Base-by-base conservation (phyloP, 176 grass and related monocot genomes). In the Cenchrus purpureus region DNA sequence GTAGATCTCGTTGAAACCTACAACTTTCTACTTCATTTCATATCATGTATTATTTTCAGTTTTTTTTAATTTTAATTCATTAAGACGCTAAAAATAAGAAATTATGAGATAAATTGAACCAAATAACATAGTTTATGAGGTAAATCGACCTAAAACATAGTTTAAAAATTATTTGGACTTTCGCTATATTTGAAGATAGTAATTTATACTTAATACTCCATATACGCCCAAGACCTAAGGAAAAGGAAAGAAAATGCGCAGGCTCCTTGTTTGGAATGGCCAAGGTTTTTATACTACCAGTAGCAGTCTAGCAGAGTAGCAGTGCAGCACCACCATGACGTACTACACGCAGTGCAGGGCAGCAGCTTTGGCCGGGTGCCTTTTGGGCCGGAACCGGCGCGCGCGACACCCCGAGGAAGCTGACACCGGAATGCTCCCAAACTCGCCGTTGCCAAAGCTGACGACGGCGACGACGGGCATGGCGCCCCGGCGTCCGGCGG, bases 341-440 rank as follows among this genome's bases (percentile, higher is more conserved):
- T 68, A 40, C 37, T 40, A 78, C 53, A 40, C 20, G 16, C 63
- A 68, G 63, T 12, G 7, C 25, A 15, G 71, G n/a, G 79, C 32
- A 1, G 34, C 65, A 82, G 52, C 79, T 45, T 44, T 82, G 51
- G 37, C 34, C 34, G 37, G 37, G 55, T 45, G 56, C 37, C 37
- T 77, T 78, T 46, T 60, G 55, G 34, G 34, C 54, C 34, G 11
- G 28, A 56, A 61, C 12, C 34, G 42, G 76, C 40, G 76, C 76
- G 76, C 40, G 76, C 76, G 76, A 78, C 79, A 82, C 57, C 66
- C 51, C 66, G 52, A 73, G 68, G 68, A 83, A 62, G 68, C 80
- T 83, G 80, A 83, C 80, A 62, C 68, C 55, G 68, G 80, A 83
- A 73, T 62, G 80, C 68, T 73, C 68, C 80, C 80, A 83, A 73